Evolutionary conservation across 352 stramenopile species (phyloP).

Genomic region (Pythium vanterpoolii): DNA sequence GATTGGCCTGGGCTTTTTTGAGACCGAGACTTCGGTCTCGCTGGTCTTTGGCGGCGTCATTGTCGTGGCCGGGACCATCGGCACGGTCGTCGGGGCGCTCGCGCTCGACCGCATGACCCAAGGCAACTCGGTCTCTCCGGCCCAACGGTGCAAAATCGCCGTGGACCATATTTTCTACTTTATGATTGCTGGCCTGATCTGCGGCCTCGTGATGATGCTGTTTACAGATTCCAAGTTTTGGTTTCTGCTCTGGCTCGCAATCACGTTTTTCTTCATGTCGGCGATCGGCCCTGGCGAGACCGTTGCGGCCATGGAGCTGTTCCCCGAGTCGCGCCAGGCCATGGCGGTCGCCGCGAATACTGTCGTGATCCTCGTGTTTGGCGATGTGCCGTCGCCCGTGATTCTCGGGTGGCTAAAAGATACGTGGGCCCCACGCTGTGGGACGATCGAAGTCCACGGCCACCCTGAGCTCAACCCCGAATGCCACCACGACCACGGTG

Average conservation of each 20-base stretch:
- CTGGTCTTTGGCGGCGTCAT: constrained; percentile 45
- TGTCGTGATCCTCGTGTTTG: constrained; percentile 89
- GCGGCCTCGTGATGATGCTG: constrained; percentile 49
- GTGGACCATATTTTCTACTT: constrained; percentile 45
- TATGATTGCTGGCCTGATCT: constrained; percentile 38
- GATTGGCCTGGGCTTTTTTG: constrained; percentile 73
- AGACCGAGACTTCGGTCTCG: constrained; percentile 84
- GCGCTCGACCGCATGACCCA: constrained; percentile 47
- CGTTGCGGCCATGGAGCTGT: constrained; percentile 86
- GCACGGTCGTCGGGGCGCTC: constrained; percentile 70
- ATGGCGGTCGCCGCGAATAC: constrained; percentile 92
- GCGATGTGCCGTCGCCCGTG: constrained; percentile 92
- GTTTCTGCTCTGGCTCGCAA: constrained; percentile 65
- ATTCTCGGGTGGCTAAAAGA: constrained; percentile 92
- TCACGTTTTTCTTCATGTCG: constrained; percentile 77
- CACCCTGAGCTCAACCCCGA: constrained; percentile 42
- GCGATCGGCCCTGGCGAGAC: constrained; percentile 68
- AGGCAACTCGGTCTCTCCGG: constrained; percentile 28
- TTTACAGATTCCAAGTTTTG: constrained; percentile 41
- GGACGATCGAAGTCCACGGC: constrained; percentile 48
- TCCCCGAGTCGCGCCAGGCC: constrained; percentile 78
- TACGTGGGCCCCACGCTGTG: constrained; percentile 82
- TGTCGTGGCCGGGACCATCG: constrained; percentile 72
- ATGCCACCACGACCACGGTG: constrained; percentile 39
- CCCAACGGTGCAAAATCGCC: constrained; percentile 36